A percentile compares a stretch with the other conserved stretches of the same genome.
Conservation (phyloP, 2,329 filamentous ascomycete species). For the Helminthosporium solani region DNA sequence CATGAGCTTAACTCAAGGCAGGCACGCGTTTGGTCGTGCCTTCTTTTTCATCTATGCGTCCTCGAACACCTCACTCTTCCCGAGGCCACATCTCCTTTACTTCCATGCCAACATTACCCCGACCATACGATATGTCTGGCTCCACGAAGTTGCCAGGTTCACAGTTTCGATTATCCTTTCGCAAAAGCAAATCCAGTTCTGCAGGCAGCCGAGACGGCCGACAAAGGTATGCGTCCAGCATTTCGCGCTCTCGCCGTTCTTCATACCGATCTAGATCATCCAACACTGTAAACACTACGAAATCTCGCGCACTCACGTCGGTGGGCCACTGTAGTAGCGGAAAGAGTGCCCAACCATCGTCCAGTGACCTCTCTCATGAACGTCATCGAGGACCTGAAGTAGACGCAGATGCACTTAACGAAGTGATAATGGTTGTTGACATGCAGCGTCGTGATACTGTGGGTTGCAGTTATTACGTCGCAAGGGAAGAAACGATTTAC, state of each 20-base stretch:
- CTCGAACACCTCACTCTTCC: not conserved
- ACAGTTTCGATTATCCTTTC: conserved; percentile 9
- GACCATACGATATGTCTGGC: not conserved
- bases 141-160: conserved; percentile 12
- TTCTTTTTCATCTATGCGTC: conserved; percentile 13
- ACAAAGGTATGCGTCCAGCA: conserved; percentile 7
- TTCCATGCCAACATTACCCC: not conserved
- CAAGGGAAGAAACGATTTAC: conserved; percentile 67
- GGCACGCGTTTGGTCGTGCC: conserved; percentile 17
- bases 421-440: conserved; percentile 79
- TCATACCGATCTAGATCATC: conserved; percentile 12
- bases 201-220: conserved; percentile 9
- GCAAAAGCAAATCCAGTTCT: conserved; percentile 12
- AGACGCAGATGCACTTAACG: conserved; percentile 56
- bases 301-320: not conserved
- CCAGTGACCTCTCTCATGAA: not conserved
- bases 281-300: conserved; percentile 1
- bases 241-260: conserved; percentile 11
- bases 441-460: conserved; percentile 68
- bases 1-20: too few species aligned
- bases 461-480: conserved; percentile 82
- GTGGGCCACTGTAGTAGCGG: not conserved
- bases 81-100: not conserved
- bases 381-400: conserved; percentile 26
- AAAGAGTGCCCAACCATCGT: not conserved